A percentile compares a stretch with the other conserved stretches of the same genome.
Conservation (phyloP, 2,329 filamentous ascomycete genomes). For the Botrytis pseudocinerea region DNA sequence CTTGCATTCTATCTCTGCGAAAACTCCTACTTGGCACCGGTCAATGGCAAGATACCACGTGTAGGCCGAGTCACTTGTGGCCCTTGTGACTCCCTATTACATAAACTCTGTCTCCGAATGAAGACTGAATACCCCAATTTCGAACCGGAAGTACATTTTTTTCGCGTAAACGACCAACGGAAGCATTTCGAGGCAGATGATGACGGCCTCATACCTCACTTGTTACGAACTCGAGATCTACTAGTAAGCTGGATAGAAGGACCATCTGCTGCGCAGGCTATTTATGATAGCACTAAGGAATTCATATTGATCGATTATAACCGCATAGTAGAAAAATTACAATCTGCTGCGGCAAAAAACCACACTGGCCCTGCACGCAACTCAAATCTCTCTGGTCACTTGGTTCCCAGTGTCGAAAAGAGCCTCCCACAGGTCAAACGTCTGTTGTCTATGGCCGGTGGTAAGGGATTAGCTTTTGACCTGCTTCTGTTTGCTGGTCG, state of each 20-base stretch:
- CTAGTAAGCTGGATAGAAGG: neutral
- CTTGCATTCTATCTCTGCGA: neutral
- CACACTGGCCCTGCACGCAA: neutral
- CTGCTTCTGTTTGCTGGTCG: neutral
- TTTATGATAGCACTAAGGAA: neutral
- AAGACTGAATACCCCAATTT: neutral
- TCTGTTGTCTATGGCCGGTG: neutral
- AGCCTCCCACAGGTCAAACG: neutral
- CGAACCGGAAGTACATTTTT: neutral
- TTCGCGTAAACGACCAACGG: neutral
- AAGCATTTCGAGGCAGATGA: neutral
- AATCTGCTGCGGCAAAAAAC: neutral
- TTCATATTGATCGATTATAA: neutral
- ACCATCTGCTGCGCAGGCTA: neutral
- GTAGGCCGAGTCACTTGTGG: no score
- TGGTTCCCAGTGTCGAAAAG: neutral
- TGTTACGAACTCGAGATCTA: neutral
- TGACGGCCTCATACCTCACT: neutral
- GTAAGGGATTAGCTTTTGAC: neutral
- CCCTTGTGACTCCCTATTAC: neutral
- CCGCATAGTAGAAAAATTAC: neutral
- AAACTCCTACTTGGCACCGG: neutral
- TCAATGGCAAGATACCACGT: neutral
- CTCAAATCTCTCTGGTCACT: neutral
- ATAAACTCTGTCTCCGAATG: neutral